These are phyloP conservation scores for Circinella minor DNA, from an alignment of 371 early-diverging fungal species.

Conservation along the genomic window DNA sequence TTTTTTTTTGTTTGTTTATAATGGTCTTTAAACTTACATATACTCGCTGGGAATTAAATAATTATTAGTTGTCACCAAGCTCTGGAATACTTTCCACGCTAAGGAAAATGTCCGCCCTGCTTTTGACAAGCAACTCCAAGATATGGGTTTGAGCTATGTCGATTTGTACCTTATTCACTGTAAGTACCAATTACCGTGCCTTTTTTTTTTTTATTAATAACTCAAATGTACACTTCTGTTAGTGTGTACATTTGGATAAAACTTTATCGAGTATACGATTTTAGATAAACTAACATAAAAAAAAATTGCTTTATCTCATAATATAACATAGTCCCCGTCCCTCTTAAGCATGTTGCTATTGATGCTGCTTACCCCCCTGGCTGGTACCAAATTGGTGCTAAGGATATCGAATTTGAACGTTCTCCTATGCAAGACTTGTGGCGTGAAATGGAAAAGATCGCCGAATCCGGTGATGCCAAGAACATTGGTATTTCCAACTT, in stretches of 20 bases:
- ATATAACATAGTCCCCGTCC: conserved; percentile 26
- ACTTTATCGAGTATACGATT: too few species aligned
- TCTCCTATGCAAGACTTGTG: conserved; percentile 36
- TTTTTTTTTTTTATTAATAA: neutral
- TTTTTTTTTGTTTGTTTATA: neutral
- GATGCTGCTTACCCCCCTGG: conserved; percentile 22
- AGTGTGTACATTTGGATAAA: neutral
- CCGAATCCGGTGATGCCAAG: conserved; percentile 31
- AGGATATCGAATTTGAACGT: conserved; percentile 19
- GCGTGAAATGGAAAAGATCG: conserved; percentile 38
- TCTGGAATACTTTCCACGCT: conserved; percentile 66
- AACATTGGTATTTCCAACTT: conserved; percentile 73
- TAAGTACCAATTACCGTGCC: neutral
- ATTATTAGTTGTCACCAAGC: conserved; percentile 72
- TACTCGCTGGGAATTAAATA: neutral
- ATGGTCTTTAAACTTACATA: neutral
- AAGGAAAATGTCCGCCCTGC: conserved; percentile 54
- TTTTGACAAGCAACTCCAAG: conserved; percentile 49
- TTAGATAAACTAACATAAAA: too few species aligned
- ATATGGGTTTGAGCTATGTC: conserved; percentile 61
- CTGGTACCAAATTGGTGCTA: conserved; percentile 23
- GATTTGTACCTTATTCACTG: conserved; percentile 61
- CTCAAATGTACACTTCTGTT: neutral
- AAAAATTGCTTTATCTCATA: neutral
- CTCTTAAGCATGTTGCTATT: conserved; percentile 23